A percentile compares a stretch with the other conserved stretches of the same genome.
Conservation (phyloP, 2,329 filamentous ascomycete species). For the Xylogone sp. region DNA sequence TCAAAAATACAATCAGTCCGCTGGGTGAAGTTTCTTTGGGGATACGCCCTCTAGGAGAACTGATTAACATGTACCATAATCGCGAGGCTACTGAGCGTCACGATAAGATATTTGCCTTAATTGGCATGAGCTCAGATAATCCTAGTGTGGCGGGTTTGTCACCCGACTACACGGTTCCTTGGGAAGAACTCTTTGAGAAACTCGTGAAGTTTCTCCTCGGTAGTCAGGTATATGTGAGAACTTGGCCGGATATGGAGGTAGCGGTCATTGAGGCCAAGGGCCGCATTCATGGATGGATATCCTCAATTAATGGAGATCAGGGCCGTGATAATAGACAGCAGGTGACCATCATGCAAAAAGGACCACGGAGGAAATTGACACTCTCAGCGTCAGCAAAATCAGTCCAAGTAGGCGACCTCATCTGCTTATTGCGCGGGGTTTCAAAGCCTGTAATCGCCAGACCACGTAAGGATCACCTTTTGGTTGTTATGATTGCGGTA, state of each 20-base stretch:
- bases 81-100: conserved; percentile 7
- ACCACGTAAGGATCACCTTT: conserved; percentile 7
- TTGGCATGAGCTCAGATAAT: conserved; percentile 13
- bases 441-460: conserved; percentile 3
- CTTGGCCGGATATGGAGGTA: conserved; percentile 1
- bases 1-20: conserved; percentile 1
- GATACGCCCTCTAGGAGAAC: conserved; percentile 8
- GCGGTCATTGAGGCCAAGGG: conserved; percentile 9
- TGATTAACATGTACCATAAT: conserved; percentile 13
- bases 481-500: conserved; percentile 7
- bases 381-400: conserved; percentile 7
- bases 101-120: conserved; percentile 14
- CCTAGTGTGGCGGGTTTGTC: conserved; percentile 2
- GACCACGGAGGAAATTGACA: conserved; percentile 4
- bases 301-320: conserved; percentile 2
- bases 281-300: conserved; percentile 1
- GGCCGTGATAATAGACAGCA: conserved; percentile 6
- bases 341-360: conserved; percentile 3
- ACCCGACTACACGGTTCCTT: conserved; percentile 9
- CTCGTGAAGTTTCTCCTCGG: conserved; percentile 9
- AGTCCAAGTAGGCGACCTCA: conserved; percentile 4
- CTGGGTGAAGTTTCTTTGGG: conserved; percentile 1
- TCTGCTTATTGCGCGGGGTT: conserved; percentile 11
- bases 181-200: conserved; percentile 9
- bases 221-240: conserved; percentile 7